Conservation (phyloP, 495 filamentous ascomycete genomes). For the Apodospora peruviana region DNA sequence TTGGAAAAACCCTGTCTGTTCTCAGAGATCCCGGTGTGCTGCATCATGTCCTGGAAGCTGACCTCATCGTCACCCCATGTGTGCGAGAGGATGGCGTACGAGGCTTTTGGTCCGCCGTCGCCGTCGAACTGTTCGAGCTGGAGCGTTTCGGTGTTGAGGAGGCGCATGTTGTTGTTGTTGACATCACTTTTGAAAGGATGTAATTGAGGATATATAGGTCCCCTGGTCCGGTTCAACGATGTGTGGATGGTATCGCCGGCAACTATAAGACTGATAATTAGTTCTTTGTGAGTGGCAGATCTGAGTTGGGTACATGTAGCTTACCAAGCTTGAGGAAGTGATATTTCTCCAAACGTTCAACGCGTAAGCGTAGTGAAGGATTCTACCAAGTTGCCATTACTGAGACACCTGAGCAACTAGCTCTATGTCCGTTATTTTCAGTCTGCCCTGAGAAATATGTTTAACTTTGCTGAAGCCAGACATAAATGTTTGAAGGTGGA, state of each 20-base stretch:
- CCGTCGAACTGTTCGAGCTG: conserved; percentile 16
- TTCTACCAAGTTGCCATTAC: neutral
- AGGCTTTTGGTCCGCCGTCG: conserved; percentile 2
- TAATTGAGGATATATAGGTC: neutral
- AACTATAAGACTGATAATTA: no score
- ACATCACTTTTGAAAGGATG: neutral
- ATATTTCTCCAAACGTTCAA: no score
- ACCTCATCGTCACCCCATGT: conserved; percentile 18
- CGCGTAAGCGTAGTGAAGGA: neutral
- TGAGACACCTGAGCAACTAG: neutral
- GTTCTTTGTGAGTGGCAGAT: no score
- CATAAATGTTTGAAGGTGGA: no score
- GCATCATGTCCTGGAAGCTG: conserved; percentile 12
- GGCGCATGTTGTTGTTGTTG: conserved; percentile 16
- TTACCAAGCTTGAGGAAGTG: neutral
- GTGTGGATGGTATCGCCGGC: no score
- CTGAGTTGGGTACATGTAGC: neutral
- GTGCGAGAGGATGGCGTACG: conserved; percentile 19
- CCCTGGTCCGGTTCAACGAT: no score
- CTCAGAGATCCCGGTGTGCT: neutral
- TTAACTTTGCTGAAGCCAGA: no score
- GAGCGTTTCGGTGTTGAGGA: conserved; percentile 18
- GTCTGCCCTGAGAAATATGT: no score
- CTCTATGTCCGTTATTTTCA: neutral
- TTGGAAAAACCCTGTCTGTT: conserved; percentile 5